Conservation (phyloP, 192 early-diverging fungal genomes). For the Allomyces macrogynus region DNA sequence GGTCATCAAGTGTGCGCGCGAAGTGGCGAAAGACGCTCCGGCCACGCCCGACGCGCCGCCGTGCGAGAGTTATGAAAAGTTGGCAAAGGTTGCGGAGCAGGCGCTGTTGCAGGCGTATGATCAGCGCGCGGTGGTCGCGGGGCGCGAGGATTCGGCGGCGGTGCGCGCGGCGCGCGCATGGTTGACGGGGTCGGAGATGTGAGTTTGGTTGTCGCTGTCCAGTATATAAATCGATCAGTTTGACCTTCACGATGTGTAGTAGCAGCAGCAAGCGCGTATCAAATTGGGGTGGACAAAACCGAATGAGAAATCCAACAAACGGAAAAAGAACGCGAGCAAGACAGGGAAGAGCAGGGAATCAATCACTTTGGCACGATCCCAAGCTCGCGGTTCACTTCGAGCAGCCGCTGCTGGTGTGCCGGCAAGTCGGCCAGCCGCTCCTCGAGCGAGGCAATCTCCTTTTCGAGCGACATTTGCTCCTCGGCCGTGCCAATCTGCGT, state of each 20-base stretch:
- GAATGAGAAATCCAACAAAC: no score
- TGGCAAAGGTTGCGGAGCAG: neutral
- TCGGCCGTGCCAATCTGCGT: neutral
- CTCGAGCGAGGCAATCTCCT: neutral
- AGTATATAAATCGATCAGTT: no score
- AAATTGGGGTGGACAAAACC: no score
- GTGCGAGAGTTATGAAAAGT: neutral
- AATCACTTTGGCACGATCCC: neutral
- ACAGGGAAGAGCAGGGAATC: no score
- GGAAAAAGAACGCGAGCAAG: no score
- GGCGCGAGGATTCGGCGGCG: neutral
- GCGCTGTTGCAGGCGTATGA: neutral
- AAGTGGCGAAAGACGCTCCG: neutral
- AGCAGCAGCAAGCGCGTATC: no score
- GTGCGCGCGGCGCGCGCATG: neutral
- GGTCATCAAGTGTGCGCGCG: neutral
- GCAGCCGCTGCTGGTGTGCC: neutral
- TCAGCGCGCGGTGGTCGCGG: neutral
- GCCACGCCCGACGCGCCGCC: neutral
- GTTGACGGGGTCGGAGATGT: no score
- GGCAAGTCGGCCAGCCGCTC: neutral
- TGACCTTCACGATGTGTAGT: no score
- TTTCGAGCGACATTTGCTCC: neutral
- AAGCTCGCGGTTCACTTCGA: neutral
- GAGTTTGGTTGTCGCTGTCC: no score